Conservation (phyloP, 257 asterid genomes). For the Haberlea rhodopensis region DNA sequence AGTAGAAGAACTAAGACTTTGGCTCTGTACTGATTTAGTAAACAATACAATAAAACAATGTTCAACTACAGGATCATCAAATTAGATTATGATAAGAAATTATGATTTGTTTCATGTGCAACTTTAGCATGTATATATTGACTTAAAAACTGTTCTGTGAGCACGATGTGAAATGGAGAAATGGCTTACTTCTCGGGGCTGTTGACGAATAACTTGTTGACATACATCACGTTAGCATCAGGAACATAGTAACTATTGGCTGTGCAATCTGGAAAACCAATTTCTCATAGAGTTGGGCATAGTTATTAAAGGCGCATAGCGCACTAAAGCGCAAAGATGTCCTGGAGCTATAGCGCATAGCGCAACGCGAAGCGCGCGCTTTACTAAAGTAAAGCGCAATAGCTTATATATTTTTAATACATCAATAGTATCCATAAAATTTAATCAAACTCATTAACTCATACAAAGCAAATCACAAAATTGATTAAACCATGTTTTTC, state of each 20-base stretch:
- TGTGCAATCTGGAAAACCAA: conserved; percentile 51
- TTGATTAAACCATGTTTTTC: no score
- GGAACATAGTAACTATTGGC: conserved; percentile 43
- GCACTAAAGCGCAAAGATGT: no score
- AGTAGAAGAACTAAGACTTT: not conserved
- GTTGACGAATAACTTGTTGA: conserved; percentile 45
- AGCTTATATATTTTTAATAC: no score
- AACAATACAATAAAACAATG: not conserved
- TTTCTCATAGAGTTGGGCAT: conserved; percentile 54
- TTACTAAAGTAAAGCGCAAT: no score
- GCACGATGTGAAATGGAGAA: conserved; percentile 6
- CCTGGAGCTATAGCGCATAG: no score
- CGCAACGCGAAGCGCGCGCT: no score
- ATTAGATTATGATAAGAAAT: no score
- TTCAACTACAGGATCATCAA: not conserved
- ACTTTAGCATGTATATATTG: no score
- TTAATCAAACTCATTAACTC: no score
- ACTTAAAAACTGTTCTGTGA: not conserved
- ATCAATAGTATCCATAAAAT: no score
- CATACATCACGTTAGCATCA: conserved; percentile 49
- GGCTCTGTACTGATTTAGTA: not conserved
- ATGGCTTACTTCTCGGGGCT: conserved; percentile 52
- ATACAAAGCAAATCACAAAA: no score
- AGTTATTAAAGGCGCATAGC: no score
- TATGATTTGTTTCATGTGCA: not conserved